Conservation (phyloP, 2,329 filamentous ascomycete genomes). For the Alternaria sp. region DNA sequence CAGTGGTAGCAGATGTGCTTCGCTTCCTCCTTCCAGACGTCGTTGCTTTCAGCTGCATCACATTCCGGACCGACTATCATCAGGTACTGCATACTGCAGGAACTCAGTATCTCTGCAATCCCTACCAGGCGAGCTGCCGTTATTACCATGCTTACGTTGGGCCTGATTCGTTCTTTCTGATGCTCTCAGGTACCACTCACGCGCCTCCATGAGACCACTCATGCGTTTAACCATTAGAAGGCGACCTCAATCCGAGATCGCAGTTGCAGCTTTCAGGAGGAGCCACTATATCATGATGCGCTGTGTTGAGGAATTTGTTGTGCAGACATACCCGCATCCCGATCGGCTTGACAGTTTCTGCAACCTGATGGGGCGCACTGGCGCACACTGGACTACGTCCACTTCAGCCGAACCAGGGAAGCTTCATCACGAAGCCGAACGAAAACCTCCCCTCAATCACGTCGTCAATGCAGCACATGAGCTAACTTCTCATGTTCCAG, state of each 20-base stretch:
- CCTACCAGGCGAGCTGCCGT: neutral
- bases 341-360: neutral
- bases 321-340: neutral
- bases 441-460: neutral
- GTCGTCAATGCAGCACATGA: neutral
- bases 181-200: neutral
- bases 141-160: neutral
- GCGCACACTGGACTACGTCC: neutral
- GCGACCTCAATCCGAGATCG: neutral
- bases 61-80: neutral
- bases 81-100: neutral
- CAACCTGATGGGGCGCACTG: neutral
- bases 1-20: neutral
- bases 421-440: neutral
- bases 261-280: neutral
- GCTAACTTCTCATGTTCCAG: neutral
- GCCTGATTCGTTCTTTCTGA: neutral
- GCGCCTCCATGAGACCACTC: neutral
- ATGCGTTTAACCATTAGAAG: neutral
- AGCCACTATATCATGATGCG: neutral
- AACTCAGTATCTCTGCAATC: neutral
- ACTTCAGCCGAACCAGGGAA: neutral
- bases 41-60: neutral
- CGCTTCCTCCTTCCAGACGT: neutral
- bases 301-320: neutral